Evolutionary conservation across 345 rosid genomes (phyloP).

Genomic region (Syzygium aqueum): DNA sequence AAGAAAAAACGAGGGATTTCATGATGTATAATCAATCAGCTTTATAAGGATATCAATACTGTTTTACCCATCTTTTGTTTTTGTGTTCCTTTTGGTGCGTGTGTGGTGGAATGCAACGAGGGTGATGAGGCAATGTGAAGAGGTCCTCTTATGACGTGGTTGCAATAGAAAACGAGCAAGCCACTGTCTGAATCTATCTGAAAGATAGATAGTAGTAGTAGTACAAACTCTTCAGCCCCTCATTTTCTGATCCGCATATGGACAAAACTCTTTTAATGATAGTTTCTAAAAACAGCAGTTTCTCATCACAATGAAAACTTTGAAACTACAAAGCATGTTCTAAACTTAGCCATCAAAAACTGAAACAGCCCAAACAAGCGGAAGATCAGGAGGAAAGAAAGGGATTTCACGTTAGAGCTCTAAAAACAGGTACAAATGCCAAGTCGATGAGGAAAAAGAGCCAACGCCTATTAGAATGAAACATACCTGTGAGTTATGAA

Average conservation of each 20-base stretch:
- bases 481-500: conserved; percentile 94
- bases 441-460: not conserved
- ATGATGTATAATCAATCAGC: not conserved
- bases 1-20: not conserved
- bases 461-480: not conserved
- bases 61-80: not conserved
- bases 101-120: not conserved
- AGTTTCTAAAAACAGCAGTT: not conserved
- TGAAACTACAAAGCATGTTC: not conserved
- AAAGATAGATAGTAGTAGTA: not conserved
- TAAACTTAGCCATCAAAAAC: not conserved
- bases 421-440: not conserved
- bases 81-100: not conserved
- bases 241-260: not conserved
- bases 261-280: not conserved
- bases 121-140: not conserved
- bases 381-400: not conserved
- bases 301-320: not conserved
- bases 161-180: not conserved
- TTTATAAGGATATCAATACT: not conserved
- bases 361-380: not conserved
- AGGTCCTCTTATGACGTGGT: not conserved
- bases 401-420: not conserved
- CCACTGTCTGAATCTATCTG: not conserved
- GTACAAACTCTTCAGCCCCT: not conserved